Conservation (phyloP, 2,329 filamentous ascomycete genomes). For the Pleoardoris graminearum region DNA sequence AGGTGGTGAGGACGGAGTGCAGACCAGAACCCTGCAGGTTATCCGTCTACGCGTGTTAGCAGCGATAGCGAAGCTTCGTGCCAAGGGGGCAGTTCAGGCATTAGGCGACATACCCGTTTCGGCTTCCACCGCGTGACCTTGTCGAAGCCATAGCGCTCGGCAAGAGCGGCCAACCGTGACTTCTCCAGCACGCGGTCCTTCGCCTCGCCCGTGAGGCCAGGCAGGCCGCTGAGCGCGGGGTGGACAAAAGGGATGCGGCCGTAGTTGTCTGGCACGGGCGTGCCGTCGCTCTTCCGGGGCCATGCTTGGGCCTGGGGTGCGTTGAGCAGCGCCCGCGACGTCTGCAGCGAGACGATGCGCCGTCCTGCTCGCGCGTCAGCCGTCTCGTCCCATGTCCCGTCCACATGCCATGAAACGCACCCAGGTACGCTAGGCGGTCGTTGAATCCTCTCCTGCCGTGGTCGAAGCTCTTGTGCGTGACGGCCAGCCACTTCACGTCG, state of each 20-base stretch:
- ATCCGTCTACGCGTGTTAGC: constrained; percentile 54
- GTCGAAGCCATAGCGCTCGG: constrained; percentile 69
- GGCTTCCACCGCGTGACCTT: constrained; percentile 88
- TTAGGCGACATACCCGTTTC: constrained; percentile 64
- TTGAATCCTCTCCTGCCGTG: constrained; percentile 94
- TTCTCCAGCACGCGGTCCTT: constrained; percentile 67
- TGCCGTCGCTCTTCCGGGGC: constrained; percentile 23
- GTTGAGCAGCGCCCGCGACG: constrained; percentile 64
- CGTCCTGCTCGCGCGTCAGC: constrained; percentile 55
- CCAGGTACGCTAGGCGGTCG: constrained; percentile 85
- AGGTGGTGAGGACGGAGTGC: constrained; percentile 72
- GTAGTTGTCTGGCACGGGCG: constrained; percentile 33
- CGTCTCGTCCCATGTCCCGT: background rate
- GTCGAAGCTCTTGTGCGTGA: constrained; percentile 98
- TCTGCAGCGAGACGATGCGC: constrained; percentile 66
- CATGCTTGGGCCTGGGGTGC: constrained; percentile 44
- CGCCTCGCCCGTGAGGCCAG: constrained; percentile 67
- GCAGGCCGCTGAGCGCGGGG: constrained; percentile 70
- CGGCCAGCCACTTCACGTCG: constrained; percentile 93
- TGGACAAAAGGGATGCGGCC: constrained; percentile 70
- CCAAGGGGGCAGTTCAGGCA: background rate
- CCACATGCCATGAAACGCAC: constrained; percentile 53
- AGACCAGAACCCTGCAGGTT: constrained; percentile 74
- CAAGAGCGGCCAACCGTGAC: constrained; percentile 68
- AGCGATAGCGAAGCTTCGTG: background rate